phyloP scores from a whole-genome alignment of 257 asterid genomes.

The Coffea eugenioides region DNA sequence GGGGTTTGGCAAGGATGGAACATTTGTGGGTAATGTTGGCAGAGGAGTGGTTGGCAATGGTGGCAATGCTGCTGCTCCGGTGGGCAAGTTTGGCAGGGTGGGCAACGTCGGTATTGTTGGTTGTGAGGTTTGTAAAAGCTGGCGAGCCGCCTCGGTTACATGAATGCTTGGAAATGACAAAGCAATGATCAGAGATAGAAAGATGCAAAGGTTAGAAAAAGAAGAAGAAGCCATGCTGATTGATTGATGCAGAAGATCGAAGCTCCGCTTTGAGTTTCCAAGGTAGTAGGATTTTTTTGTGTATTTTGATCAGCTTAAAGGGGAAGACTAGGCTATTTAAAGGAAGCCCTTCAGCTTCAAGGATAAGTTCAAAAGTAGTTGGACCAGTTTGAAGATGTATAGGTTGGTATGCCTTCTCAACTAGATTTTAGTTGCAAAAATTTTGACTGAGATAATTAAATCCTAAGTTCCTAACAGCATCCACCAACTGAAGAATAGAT shows the following conservation, averaged over 20 bases:
- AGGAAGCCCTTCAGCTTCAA: not conserved
- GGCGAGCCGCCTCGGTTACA: not conserved
- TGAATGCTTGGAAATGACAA: constrained; percentile 9
- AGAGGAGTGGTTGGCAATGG: not conserved
- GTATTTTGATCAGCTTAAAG: not conserved
- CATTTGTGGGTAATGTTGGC: constrained; percentile 2
- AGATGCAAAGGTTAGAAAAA: not conserved
- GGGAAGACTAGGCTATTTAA: not conserved
- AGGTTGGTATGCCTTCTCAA: constrained; percentile 5
- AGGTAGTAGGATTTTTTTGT: not conserved
- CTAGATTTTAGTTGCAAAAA: not conserved
- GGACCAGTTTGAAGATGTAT: not conserved
- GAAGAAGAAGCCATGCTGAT: not conserved
- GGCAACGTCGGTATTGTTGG: not conserved
- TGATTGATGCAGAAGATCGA: not conserved
- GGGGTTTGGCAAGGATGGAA: constrained; percentile 15
- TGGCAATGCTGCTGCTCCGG: not conserved
- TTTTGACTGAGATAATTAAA: too few relatives aligned
- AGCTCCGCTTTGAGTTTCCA: not conserved
- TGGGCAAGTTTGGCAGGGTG: constrained; percentile 14
- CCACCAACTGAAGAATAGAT: too few relatives aligned
- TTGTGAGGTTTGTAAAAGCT: constrained; percentile 8
- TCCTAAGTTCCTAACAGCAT: too few relatives aligned
- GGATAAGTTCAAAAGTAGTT: not conserved
- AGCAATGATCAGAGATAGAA: not conserved